Conservation (phyloP, 2,329 filamentous ascomycete species). For the Teratosphaeria destructans region DNA sequence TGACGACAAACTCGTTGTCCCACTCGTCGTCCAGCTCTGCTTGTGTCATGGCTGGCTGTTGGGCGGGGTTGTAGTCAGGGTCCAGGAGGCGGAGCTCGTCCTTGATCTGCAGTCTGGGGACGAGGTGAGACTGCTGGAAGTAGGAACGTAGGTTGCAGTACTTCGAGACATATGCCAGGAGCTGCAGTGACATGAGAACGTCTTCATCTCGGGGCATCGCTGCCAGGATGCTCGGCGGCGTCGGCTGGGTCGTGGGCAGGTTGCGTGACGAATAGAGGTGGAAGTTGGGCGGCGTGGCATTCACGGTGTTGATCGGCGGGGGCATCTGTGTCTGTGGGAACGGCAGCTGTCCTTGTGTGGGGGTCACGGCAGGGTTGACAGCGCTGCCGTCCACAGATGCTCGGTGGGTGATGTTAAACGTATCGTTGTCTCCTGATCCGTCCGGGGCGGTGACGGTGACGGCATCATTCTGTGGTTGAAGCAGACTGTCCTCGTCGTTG, state of each 20-base stretch:
- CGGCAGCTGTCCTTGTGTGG: constrained; percentile 39
- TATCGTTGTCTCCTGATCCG: constrained; percentile 74
- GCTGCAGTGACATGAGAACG: constrained; percentile 92
- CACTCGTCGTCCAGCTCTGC: constrained; percentile 65
- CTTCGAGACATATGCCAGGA: constrained; percentile 95
- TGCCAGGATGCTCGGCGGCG: constrained; percentile 59
- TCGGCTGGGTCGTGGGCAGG: constrained; percentile 17
- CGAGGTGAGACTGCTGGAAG: constrained; percentile 89
- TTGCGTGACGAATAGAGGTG: constrained; percentile 19
- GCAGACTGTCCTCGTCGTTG: constrained; percentile 69
- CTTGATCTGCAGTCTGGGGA: constrained; percentile 83
- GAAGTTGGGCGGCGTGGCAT: constrained; percentile 64
- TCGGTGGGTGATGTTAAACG: constrained; percentile 88
- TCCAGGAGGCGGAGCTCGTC: constrained; percentile 74
- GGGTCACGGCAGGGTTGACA: constrained; percentile 57
- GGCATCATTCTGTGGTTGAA: constrained; percentile 56
- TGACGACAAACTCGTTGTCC: constrained; percentile 65
- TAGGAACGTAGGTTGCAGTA: constrained; percentile 94
- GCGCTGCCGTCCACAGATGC: constrained; percentile 77
- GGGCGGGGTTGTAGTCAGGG: constrained; percentile 44
- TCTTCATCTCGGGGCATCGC: constrained; percentile 96
- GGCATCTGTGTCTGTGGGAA: constrained; percentile 20
- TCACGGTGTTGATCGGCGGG: constrained; percentile 54
- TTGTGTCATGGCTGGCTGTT: constrained; percentile 27
- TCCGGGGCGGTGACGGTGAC: constrained; percentile 68